A percentile compares a stretch with the other conserved stretches of the same genome.
Evolutionary conservation across 2,329 filamentous ascomycete species (phyloP).

Genomic region (Tolypocladium ovalisporum): DNA sequence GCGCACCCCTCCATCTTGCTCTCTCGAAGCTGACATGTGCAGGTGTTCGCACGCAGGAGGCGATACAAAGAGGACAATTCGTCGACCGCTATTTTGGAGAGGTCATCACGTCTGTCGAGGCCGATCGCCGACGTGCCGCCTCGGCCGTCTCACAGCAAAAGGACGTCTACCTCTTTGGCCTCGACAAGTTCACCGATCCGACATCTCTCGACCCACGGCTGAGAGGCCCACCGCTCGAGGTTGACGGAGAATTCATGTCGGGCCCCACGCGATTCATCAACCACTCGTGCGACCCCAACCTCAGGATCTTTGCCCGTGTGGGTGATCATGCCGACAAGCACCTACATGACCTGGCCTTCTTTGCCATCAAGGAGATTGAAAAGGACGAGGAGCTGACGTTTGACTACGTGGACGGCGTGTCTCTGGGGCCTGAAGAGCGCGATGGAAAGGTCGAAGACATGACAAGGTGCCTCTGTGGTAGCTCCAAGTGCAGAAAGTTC

Average conservation of each 20-base stretch:
- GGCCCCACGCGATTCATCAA: constrained; percentile 76
- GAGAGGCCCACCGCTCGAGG: constrained; percentile 44
- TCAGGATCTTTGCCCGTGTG: constrained; percentile 68
- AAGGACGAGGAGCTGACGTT: constrained; percentile 65
- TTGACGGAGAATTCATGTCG: constrained; percentile 66
- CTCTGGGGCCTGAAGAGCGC: constrained; percentile 33
- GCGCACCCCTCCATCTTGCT: not conserved
- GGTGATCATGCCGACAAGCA: constrained; percentile 65
- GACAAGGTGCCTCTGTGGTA: constrained; percentile 51
- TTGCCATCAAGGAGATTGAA: constrained; percentile 56
- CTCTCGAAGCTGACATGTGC: not conserved
- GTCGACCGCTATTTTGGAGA: constrained; percentile 72
- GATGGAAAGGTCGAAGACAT: constrained; percentile 36
- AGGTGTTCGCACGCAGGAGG: constrained; percentile 54
- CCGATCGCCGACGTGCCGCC: constrained; percentile 49
- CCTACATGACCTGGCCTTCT: constrained; percentile 68
- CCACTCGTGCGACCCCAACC: constrained; percentile 69
- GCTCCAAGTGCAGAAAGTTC: constrained; percentile 55
- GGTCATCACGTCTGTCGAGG: constrained; percentile 53
- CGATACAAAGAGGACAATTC: constrained; percentile 63
- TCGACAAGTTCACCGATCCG: constrained; percentile 66
- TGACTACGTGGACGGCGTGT: constrained; percentile 62
- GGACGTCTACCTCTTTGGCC: constrained; percentile 66
- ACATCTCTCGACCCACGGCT: constrained; percentile 45
- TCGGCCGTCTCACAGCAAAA: constrained; percentile 51